Conservation (phyloP, 2,329 filamentous ascomycete genomes). For the Calonectria pseudoturangicola region DNA sequence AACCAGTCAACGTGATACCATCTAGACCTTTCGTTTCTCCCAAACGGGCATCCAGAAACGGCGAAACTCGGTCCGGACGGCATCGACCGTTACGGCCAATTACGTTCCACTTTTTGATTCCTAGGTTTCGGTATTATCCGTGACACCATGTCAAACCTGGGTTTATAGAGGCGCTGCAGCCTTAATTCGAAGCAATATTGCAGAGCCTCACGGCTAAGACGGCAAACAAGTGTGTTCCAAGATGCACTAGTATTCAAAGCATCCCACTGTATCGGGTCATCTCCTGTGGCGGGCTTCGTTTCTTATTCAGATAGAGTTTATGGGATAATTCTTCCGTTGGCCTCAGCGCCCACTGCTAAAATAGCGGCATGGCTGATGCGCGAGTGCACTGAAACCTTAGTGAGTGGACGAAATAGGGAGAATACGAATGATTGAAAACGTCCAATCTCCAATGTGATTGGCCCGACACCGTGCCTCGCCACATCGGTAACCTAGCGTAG, state of each 20-base stretch:
- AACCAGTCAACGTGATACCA: background rate
- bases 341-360: background rate
- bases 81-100: constrained; percentile 19
- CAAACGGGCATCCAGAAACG: constrained; percentile 16
- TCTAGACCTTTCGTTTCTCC: constrained; percentile 32
- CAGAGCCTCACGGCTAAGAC: constrained; percentile 35
- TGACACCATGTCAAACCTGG: constrained; percentile 4
- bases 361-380: background rate
- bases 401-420: background rate
- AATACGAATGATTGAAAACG: background rate
- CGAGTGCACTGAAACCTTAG: constrained; percentile 7
- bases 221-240: constrained; percentile 22
- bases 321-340: constrained; percentile 22
- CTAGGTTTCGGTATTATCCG: constrained; percentile 34
- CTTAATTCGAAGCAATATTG: background rate
- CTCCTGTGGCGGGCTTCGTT: background rate
- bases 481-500: background rate
- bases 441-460: background rate
- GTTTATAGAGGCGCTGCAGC: background rate
- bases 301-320: background rate
- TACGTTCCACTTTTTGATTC: constrained; percentile 23
- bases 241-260: constrained; percentile 21
- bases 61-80: constrained; percentile 38
- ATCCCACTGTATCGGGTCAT: constrained; percentile 18
- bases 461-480: background rate